These are phyloP conservation scores for Aspergillus wentii DNA, from an alignment of 495 filamentous ascomycete genomes.

Conservation along the genomic window DNA sequence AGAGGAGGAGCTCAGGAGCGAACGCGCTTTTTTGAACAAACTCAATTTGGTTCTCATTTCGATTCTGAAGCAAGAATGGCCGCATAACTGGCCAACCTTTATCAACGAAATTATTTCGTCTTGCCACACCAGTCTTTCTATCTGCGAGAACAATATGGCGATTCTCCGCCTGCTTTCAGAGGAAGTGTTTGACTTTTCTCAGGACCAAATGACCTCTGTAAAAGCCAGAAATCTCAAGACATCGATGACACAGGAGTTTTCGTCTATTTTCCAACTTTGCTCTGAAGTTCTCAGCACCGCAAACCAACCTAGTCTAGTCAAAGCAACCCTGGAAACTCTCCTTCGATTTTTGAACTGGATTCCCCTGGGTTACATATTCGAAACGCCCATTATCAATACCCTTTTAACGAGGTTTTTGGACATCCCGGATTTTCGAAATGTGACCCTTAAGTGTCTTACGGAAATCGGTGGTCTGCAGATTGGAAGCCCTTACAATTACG, in stretches of 20 bases:
- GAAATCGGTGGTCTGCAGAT: constrained; percentile 91
- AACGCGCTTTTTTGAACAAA: constrained; percentile 92
- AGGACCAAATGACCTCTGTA: constrained; percentile 94
- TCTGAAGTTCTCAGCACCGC: constrained; percentile 87
- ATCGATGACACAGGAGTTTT: constrained; percentile 97
- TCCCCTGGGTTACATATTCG: constrained; percentile 95
- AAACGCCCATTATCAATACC: constrained; percentile 94
- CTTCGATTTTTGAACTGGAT: constrained; percentile 99
- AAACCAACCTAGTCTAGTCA: constrained; percentile 81
- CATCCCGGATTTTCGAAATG: constrained; percentile 87
- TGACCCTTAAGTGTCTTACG: constrained; percentile 93
- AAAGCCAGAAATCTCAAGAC: constrained; percentile 96
- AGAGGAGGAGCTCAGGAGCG: constrained; percentile 74
- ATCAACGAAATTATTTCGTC: constrained; percentile 99
- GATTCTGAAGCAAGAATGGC: constrained; percentile 99
- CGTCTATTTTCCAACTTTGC: constrained; percentile 94
- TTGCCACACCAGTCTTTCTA: constrained; percentile 87
- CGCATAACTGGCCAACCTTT: constrained; percentile 99
- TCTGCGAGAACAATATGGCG: constrained; percentile 99
- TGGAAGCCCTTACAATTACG: constrained; percentile 73
- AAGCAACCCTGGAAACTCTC: constrained; percentile 89
- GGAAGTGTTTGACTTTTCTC: constrained; percentile 98
- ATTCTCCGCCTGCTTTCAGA: constrained; percentile 94
- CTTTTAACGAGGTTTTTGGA: constrained; percentile 85
- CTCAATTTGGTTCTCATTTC: constrained; percentile 95